Percentiles rank a stretch among this genome's conserved stretches.
Conservation (phyloP, 495 filamentous ascomycete species). For the Viridothelium virens region DNA sequence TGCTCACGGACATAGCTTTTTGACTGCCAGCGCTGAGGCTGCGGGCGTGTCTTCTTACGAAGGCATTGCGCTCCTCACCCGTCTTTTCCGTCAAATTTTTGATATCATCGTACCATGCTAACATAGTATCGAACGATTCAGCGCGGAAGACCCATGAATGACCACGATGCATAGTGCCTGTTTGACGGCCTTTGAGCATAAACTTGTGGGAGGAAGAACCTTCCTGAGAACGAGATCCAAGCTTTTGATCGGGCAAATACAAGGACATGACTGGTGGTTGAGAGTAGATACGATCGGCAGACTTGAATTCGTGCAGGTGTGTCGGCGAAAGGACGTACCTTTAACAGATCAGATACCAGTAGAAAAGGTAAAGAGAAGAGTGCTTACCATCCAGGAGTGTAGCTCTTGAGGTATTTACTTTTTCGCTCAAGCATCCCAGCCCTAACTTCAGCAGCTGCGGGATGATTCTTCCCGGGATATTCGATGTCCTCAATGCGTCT, state of each 20-base stretch:
- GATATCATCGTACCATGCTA: conserved; percentile 93
- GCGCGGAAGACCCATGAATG: conserved; percentile 98
- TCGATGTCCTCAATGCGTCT: conserved; percentile 74
- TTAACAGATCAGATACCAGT: conserved; percentile 26
- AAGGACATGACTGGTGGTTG: conserved; percentile 90
- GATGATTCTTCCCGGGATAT: conserved; percentile 89
- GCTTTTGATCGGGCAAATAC: conserved; percentile 86
- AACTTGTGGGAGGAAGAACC: conserved; percentile 94
- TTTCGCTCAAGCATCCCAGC: conserved; percentile 91
- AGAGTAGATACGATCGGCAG: conserved; percentile 61
- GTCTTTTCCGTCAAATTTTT: conserved; percentile 76
- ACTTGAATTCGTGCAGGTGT: conserved; percentile 97
- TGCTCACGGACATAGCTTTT: conserved; percentile 54
- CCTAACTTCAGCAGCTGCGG: conserved; percentile 75
- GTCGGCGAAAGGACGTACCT: conserved; percentile 97
- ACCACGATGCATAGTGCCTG: conserved; percentile 83
- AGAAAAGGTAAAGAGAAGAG: conserved; percentile 28
- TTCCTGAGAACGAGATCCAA: conserved; percentile 81
- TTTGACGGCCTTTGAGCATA: conserved; percentile 91
- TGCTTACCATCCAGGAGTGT: conserved; percentile 87
- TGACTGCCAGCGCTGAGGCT: conserved; percentile 63
- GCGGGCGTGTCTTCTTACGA: conserved; percentile 68
- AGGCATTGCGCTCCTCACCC: conserved; percentile 82
- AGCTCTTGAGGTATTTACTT: conserved; percentile 98
- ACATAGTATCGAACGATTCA: conserved; percentile 92